These are phyloP conservation scores for Asterella californica DNA, from an alignment of 225 moss, liverwort and hornwort genomes.

Conservation along the genomic window DNA sequence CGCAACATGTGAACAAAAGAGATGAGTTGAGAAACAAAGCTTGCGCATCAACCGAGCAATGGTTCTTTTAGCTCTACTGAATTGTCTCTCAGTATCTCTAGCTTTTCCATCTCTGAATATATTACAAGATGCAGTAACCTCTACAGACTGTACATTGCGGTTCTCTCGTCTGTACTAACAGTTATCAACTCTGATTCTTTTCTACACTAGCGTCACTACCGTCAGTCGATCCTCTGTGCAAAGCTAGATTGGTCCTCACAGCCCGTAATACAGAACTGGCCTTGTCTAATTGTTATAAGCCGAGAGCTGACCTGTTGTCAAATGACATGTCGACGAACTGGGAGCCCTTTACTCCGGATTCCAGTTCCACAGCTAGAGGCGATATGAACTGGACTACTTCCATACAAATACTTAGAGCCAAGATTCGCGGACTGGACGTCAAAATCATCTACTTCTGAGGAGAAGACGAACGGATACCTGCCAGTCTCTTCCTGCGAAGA, in stretches of 20 bases:
- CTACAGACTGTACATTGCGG: not conserved
- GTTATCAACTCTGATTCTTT: not conserved
- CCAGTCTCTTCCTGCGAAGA: constrained; percentile 16
- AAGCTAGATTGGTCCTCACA: not conserved
- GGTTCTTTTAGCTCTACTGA: too few relatives aligned
- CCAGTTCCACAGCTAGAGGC: not conserved
- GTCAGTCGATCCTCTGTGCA: not conserved
- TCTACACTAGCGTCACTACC: not conserved
- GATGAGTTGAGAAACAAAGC: too few relatives aligned
- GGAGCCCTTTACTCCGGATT: not conserved
- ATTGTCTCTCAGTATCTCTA: too few relatives aligned
- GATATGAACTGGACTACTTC: not conserved
- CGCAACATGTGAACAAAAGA: too few relatives aligned
- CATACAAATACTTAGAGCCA: not conserved
- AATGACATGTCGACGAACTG: not conserved
- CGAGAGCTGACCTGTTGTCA: not conserved
- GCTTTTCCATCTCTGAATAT: not conserved
- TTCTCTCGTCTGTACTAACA: not conserved
- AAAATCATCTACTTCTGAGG: not conserved
- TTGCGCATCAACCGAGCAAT: too few relatives aligned
- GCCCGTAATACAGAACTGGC: not conserved
- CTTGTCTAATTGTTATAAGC: not conserved
- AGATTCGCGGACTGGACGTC: not conserved
- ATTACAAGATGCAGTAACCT: not conserved
- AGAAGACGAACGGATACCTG: not conserved